phyloP scores from a whole-genome alignment of 2,329 filamentous ascomycete genomes.

The Cladophialophora psammophila region DNA sequence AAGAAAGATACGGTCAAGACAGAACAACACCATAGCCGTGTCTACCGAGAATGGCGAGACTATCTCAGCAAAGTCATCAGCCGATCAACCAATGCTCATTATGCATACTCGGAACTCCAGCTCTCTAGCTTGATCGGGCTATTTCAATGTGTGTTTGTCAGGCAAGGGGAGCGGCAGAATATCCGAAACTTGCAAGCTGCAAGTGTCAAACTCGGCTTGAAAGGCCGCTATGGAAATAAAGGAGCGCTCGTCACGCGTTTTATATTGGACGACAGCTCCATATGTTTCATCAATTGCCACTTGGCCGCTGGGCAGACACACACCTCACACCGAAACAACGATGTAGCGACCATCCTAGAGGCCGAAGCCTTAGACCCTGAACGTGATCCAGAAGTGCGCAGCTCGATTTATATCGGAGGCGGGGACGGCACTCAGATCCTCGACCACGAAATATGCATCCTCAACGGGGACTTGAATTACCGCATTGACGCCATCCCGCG shows the following conservation, averaged over 20 bases:
- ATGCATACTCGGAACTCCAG: constrained; percentile 85
- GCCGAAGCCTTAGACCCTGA: constrained; percentile 75
- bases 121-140: constrained; percentile 90
- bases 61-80: constrained; percentile 83
- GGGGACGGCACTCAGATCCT: constrained; percentile 94
- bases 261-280: constrained; percentile 86
- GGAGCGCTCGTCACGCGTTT: constrained; percentile 93
- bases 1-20: constrained; percentile 79
- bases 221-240: constrained; percentile 94
- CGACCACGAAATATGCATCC: constrained; percentile 95
- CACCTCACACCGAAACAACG: constrained; percentile 88
- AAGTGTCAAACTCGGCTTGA: constrained; percentile 95
- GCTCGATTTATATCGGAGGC: constrained; percentile 86
- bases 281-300: constrained; percentile 98
- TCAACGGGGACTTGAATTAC: constrained; percentile 97
- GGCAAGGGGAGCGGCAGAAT: constrained; percentile 75
- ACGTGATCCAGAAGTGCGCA: constrained; percentile 69
- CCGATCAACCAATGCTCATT: constrained; percentile 77
- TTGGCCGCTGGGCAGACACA: constrained; percentile 91
- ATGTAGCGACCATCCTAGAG: constrained; percentile 89
- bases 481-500: constrained; percentile 97
- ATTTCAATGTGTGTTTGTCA: constrained; percentile 96
- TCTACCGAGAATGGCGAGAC: constrained; percentile 96
- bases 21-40: constrained; percentile 92
- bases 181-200: constrained; percentile 79